A percentile compares a stretch with the other conserved stretches of the same genome.
These are phyloP conservation scores for Amauroascus niger DNA, from an alignment of 2,329 filamentous ascomycete genomes.

Conservation along the genomic window DNA sequence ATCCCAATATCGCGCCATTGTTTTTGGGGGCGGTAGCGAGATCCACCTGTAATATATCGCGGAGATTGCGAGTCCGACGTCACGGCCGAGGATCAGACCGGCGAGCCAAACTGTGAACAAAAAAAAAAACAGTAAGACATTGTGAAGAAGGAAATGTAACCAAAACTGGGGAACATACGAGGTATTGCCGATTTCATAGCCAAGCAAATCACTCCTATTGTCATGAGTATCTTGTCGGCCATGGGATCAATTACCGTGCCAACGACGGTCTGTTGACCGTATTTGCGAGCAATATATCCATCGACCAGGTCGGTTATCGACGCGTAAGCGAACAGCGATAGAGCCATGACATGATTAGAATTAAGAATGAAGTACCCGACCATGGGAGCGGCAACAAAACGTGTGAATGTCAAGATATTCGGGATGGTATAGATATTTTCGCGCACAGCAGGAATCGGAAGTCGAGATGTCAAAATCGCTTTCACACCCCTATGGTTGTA, in stretches of 20 bases:
- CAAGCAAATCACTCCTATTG: constrained; percentile 73
- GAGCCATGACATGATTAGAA: constrained; percentile 65
- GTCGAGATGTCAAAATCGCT: constrained; percentile 27
- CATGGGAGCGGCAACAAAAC: constrained; percentile 69
- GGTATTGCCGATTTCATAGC: constrained; percentile 75
- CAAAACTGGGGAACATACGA: constrained; percentile 41
- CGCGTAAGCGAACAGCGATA: constrained; percentile 84
- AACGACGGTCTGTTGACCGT: constrained; percentile 83
- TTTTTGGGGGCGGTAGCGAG: constrained; percentile 85
- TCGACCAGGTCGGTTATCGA: constrained; percentile 86
- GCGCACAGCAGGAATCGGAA: constrained; percentile 38
- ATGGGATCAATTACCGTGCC: constrained; percentile 92
- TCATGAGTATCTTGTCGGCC: constrained; percentile 96
- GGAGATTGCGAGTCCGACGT: constrained; percentile 69
- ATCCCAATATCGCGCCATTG: constrained; percentile 89
- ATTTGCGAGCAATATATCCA: constrained; percentile 82
- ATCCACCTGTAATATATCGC: constrained; percentile 96
- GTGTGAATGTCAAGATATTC: constrained; percentile 81
- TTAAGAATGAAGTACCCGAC: constrained; percentile 84
- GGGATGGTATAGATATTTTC: constrained; percentile 98
- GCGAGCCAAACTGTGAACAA: constrained; percentile 63
- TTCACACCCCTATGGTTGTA: constrained; percentile 14
- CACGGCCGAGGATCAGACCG: constrained; percentile 79
- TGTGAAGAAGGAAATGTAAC: neutral
- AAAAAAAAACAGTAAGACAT: neutral